Conservation (phyloP, 176 grass and related monocot species). For the Aechmea fasciata region DNA sequence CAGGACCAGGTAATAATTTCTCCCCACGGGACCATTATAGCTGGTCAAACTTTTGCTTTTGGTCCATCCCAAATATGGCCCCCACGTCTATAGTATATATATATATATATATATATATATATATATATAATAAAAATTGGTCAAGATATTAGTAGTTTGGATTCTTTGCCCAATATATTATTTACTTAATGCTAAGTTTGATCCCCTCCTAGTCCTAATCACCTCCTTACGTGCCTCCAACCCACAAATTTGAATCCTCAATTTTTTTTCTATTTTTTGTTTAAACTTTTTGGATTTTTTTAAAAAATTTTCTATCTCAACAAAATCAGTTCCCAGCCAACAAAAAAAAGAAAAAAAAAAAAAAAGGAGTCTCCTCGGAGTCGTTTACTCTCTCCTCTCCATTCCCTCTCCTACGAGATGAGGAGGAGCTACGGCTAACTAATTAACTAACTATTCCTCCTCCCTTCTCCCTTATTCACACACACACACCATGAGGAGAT, state of each 20-base stretch:
- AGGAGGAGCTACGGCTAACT: conserved; percentile 4
- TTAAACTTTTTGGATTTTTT: not conserved
- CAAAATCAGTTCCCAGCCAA: not conserved
- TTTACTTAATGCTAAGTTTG: not conserved
- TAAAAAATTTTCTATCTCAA: not conserved
- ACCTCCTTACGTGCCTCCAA: conserved; percentile 22
- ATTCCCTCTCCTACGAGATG: not conserved
- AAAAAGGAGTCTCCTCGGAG: too few relatives aligned
- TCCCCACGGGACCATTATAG: too few relatives aligned
- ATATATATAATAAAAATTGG: too few relatives aligned
- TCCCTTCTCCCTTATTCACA: not conserved
- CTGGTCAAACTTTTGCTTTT: too few relatives aligned
- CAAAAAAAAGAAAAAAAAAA: too few relatives aligned
- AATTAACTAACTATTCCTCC: conserved; percentile 7
- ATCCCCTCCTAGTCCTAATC: not conserved
- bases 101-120: too few relatives aligned
- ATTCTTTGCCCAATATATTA: not conserved
- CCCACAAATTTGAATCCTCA: not conserved
- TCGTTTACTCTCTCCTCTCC: too few relatives aligned
- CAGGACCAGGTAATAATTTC: too few relatives aligned
- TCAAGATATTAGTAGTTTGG: not conserved
- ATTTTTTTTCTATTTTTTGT: not conserved
- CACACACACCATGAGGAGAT: not conserved
- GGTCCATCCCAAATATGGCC: not conserved
- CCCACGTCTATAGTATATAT: conserved; percentile 20